Base-by-base conservation (phyloP, 78 protist species). In the Cavenderia fasciculata region DNA sequence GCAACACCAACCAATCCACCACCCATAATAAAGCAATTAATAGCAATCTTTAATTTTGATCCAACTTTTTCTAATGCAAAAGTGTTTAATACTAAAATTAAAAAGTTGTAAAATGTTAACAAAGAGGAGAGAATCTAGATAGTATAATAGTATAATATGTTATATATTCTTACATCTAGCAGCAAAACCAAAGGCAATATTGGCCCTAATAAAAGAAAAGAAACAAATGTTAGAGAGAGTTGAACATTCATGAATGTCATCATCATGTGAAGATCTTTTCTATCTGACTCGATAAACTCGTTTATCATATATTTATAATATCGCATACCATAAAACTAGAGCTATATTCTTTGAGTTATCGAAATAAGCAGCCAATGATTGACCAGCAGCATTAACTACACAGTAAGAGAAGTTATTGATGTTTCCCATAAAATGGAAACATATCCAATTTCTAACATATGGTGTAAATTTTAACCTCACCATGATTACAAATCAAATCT, bases 401-500 rank as follows among this genome's bases (percentile, higher is more conserved):
- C 79, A 78, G 33, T 89, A 75, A 40, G 79, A 56, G 31, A 91
- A 59, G 54, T 91, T 91, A 54, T 91, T 91, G 49, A 91, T 91
- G 49, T 74, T 91, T 51, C 95, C 95, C 90, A 91, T 51, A 23
- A 91, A 47, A 52, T 84, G 84, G 56, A 91, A 77, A 36, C 52
- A 68, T 16, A 69, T 34, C 91, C 87, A 79, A 75, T 89, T 76
- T 46, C 94, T 82, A 57, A 76, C 59, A 70, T 36, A 86, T 7
- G 25, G 10, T n/a, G 23, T 59, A 62, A 59, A 77, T 12, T 47
- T 72, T n/a, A 27, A 16, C 59, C 27, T 23, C 69, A 49, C 54
- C n/a, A n/a, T n/a, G n/a, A n/a, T n/a, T n/a, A n/a, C n/a, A n/a
- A n/a, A n/a, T n/a, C n/a, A n/a, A n/a, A n/a, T n/a, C n/a, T n/a